Conservation (phyloP, 257 asterid species). For the Ilex aquifolium region DNA sequence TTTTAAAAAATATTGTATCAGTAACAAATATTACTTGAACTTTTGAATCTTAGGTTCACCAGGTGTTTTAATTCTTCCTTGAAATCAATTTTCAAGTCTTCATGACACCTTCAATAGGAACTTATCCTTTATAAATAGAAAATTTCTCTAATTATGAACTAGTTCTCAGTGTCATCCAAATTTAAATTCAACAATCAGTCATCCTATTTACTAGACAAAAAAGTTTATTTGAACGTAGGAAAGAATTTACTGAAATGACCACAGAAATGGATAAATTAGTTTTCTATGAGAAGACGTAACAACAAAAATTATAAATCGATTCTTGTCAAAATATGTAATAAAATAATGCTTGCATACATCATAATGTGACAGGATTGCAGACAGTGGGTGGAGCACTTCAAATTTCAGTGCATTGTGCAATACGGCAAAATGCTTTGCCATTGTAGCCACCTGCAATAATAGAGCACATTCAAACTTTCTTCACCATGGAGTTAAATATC, state of each 20-base stretch:
- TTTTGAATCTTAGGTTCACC: background rate
- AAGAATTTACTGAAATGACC: too few relatives aligned
- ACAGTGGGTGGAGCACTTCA: conserved; percentile 78
- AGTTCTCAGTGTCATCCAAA: background rate
- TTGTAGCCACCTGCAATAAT: conserved; percentile 63
- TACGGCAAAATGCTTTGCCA: conserved; percentile 70
- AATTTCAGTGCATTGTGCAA: conserved; percentile 76
- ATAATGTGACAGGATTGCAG: conserved; percentile 50
- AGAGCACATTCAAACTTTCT: conserved; percentile 5
- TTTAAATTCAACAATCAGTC: background rate
- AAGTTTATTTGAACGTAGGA: too few relatives aligned
- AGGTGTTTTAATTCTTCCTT: too few relatives aligned
- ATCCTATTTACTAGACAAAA: background rate
- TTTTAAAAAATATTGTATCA: background rate
- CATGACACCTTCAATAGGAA: too few relatives aligned
- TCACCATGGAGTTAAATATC: conserved; percentile 4
- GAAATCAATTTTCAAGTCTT: too few relatives aligned
- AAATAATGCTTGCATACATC: conserved; percentile 41
- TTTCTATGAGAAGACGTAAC: too few relatives aligned
- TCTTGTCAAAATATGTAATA: background rate
- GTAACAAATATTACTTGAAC: background rate
- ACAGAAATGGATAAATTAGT: too few relatives aligned
- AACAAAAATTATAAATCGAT: too few relatives aligned
- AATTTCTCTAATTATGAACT: background rate
- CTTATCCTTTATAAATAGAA: too few relatives aligned